Percentiles rank a stretch among this genome's conserved stretches.
These are phyloP conservation scores for Carallia pectinifolia DNA, from an alignment of 345 rosid species.

Conservation along the genomic window DNA sequence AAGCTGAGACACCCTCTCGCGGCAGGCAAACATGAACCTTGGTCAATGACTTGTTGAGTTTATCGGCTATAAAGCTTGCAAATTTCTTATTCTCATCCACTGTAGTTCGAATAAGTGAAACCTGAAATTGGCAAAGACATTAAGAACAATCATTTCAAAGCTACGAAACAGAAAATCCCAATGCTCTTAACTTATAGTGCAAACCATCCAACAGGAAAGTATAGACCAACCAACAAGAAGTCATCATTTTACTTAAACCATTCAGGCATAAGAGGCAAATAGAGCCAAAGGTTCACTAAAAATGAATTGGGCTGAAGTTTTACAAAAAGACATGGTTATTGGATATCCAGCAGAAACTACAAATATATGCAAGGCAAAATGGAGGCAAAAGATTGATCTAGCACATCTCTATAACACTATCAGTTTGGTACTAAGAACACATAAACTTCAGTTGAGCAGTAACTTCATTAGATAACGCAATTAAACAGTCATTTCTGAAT, in stretches of 20 bases:
- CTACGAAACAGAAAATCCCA: not conserved
- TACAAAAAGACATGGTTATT: not conserved
- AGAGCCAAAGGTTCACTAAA: not conserved
- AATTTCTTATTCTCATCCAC: conserved; percentile 68
- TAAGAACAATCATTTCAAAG: conserved; percentile 6
- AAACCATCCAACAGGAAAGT: not conserved
- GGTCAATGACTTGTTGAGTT: conserved; percentile 68
- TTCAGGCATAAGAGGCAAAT: not conserved
- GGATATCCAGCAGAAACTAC: not conserved
- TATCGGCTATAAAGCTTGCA: conserved; percentile 76
- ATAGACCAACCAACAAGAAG: not conserved
- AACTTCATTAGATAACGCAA: not conserved
- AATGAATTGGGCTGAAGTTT: not conserved
- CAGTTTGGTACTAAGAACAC: not conserved
- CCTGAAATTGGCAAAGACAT: conserved; percentile 42
- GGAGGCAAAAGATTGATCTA: not conserved
- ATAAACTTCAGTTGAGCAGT: not conserved
- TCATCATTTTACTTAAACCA: not conserved
- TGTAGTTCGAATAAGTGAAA: conserved; percentile 79
- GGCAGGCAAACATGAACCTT: conserved; percentile 71
- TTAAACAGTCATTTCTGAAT: not conserved
- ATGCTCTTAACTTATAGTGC: not conserved
- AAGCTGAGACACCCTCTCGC: conserved; percentile 72
- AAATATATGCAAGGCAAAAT: not conserved
- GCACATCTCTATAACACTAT: not conserved